Percentiles rank a stretch among this genome's conserved stretches.
Evolutionary conservation across 176 grass and related monocot genomes (phyloP).

Genomic region (Aegilops speltoides): DNA sequence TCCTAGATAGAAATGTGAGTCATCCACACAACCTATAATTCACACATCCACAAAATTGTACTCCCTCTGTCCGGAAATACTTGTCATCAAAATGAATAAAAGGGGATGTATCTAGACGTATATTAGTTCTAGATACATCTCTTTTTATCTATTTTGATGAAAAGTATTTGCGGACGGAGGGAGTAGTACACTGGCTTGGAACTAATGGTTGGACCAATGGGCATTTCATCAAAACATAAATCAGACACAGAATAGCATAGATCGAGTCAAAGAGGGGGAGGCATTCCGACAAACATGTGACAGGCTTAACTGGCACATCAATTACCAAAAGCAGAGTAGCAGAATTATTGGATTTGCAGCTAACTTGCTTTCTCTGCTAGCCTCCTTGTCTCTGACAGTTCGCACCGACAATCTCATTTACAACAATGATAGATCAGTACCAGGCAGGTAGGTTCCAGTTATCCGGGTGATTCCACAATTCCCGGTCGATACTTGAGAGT

Average conservation of each 20-base stretch:
- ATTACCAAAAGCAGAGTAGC: not conserved
- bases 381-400: not conserved
- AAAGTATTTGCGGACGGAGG: too few species aligned
- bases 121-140: too few species aligned
- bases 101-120: too few species aligned
- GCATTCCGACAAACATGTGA: not conserved
- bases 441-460: not conserved
- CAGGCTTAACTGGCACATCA: not conserved
- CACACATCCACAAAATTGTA: not conserved
- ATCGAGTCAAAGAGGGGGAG: not conserved
- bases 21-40: not conserved
- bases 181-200: not conserved
- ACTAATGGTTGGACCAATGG: not conserved
- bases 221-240: not conserved
- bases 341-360: not conserved
- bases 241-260: not conserved
- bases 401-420: not conserved
- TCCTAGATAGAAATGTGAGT: not conserved
- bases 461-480: not conserved
- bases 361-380: not conserved
- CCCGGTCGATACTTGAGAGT: not conserved
- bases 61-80: too few species aligned
- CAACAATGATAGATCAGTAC: not conserved
- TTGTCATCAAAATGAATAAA: too few species aligned
- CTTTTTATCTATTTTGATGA: too few species aligned